These are phyloP conservation scores for Hortiboletus flavorubellus DNA, from an alignment of 768 basidiomycete genomes.

Conservation along the genomic window DNA sequence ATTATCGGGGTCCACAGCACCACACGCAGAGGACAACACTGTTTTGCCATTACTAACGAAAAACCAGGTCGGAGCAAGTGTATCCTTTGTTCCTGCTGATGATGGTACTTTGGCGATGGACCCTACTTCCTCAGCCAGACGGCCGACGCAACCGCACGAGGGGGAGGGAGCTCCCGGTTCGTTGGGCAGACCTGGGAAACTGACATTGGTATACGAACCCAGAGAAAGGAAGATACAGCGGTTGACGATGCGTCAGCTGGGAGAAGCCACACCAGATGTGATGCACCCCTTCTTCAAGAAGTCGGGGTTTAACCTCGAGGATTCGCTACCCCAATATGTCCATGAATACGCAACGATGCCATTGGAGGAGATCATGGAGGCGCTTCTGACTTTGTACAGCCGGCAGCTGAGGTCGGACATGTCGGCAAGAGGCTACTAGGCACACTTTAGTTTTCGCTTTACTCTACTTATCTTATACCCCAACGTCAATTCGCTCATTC, in stretches of 20 bases:
- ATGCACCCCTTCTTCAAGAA: constrained; percentile 87
- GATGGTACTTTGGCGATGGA: constrained; percentile 10
- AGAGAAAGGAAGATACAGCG: constrained; percentile 68
- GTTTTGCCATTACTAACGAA: neutral
- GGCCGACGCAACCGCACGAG: constrained; percentile 19
- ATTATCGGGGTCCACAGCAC: neutral
- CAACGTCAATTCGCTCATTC: neutral
- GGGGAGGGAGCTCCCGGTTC: constrained; percentile 1
- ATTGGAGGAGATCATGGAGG: constrained; percentile 81
- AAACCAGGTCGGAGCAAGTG: constrained; percentile 4
- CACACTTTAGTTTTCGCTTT: neutral
- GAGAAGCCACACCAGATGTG: constrained; percentile 85
- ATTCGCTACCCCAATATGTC: constrained; percentile 82
- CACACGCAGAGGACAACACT: constrained; percentile 8
- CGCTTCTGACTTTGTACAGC: constrained; percentile 71
- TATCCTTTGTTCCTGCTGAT: neutral
- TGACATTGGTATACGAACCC: constrained; percentile 48
- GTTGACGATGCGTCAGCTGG: constrained; percentile 81
- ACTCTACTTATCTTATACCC: neutral
- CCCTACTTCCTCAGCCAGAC: constrained; percentile 3
- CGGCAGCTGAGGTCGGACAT: constrained; percentile 52
- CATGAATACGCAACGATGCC: constrained; percentile 84
- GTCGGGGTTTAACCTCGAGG: constrained; percentile 79
- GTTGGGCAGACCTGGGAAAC: constrained; percentile 10
- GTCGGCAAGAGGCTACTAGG: constrained; percentile 14